These are phyloP conservation scores for Fistulifera pelliculosa DNA, from an alignment of 108 stramenopile genomes.

Conservation along the genomic window DNA sequence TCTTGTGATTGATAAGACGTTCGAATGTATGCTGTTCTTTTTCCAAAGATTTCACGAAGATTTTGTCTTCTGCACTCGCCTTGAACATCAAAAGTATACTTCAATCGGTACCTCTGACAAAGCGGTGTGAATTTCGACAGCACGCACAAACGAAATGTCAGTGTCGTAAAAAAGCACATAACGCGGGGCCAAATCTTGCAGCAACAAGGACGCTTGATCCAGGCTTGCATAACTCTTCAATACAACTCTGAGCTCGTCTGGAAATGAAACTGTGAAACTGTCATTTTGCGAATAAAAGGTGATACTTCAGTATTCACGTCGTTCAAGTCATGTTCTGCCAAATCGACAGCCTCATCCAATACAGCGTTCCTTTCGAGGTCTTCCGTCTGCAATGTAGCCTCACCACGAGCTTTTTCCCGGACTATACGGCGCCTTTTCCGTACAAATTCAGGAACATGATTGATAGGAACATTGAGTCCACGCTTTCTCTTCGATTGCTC, in stretches of 20 bases:
- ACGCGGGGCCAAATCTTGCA: slow-evolving; percentile 72
- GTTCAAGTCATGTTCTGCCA: slow-evolving; percentile 26
- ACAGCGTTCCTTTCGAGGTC: slow-evolving; percentile 54
- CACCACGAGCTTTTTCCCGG: slow-evolving; percentile 53
- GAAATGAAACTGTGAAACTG: slow-evolving; percentile 17
- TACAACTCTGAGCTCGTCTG: slow-evolving; percentile 39
- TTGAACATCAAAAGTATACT: slow-evolving; percentile 90
- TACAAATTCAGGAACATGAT: slow-evolving; percentile 48
- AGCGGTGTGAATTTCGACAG: slow-evolving; percentile 75
- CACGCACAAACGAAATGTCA: slow-evolving; percentile 78
- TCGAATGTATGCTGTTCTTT: slow-evolving; percentile 91
- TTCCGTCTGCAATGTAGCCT: slow-evolving; percentile 28
- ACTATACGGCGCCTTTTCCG: slow-evolving; percentile 51
- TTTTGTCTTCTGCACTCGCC: slow-evolving; percentile 91
- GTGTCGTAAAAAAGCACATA: slow-evolving; percentile 88
- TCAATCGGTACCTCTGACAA: slow-evolving; percentile 16
- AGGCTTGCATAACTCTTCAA: slow-evolving; percentile 12
- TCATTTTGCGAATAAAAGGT: neutral
- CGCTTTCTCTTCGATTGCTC: slow-evolving; percentile 9
- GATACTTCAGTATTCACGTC: slow-evolving; percentile 8
- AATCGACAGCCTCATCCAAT: slow-evolving; percentile 69
- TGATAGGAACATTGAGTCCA: slow-evolving; percentile 16
- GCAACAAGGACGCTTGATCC: slow-evolving; percentile 50
- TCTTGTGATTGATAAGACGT: slow-evolving; percentile 86
- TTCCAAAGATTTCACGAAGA: slow-evolving; percentile 79